Evolutionary conservation across 1,284 basidiomycete species (phyloP), one percentile per base, ranked within the genome.

Genomic region (Cutaneotrichosporon curvatum): DNA sequence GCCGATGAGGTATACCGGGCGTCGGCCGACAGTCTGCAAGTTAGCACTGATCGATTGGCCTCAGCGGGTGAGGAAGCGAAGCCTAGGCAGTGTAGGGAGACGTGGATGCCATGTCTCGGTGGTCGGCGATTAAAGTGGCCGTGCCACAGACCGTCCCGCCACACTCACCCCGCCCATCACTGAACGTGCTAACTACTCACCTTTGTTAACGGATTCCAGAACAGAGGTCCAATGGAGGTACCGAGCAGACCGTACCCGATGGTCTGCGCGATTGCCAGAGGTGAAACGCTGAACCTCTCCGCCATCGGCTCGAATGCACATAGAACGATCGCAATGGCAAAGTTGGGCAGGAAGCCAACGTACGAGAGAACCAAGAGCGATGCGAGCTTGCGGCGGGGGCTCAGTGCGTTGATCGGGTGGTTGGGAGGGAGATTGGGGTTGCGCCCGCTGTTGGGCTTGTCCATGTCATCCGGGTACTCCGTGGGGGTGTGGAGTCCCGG

Each of bases 231-330:
- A 4, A 68, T 60, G 1, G 65, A 68, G n/a, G 66, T 56, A 23
- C 70, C 70, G 12, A 72, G 61, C n/a, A 72, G 59, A 19, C 52
- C 54, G 53, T 68, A 68, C 10, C 68, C 68, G 43, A 71, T 65
- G 1, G 67, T 57, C 51, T 70, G 65, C 22, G 68, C 63, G 9
- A 61, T 62, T 4, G 56, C 48, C 2, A 59, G 45, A 4, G 65
- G 61, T n/a, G 55, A 48, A 3, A 54, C 52, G 9, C n/a, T n/a
- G 14, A 49, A 46, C 11, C 23, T 3, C 19, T 34, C 21, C 15
- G 22, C 44, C 30, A 52, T 47, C 19, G 9, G 23, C n/a, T 2
- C 15, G n/a, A 58, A 53, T 7, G 56, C 53, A 2, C 47, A 46
- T 35, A 53, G 45, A 16, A 52, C 34, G 25, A 58, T 55, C 8